phyloP scores from a whole-genome alignment of 2,329 filamentous ascomycete species.

The Paracorniculantispora psalliotae region DNA sequence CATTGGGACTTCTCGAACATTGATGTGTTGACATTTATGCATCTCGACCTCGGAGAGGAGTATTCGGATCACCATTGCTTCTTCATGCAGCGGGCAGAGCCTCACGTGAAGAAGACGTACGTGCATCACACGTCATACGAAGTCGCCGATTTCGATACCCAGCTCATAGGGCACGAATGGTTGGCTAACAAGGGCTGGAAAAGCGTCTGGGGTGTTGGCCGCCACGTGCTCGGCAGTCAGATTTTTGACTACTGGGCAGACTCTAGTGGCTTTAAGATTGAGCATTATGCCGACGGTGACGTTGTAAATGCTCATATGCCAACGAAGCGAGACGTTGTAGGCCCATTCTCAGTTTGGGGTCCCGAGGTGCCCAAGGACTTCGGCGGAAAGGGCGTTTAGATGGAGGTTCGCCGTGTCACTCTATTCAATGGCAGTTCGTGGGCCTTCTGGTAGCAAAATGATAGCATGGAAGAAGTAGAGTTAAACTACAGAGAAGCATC shows the following conservation, averaged over 20 bases:
- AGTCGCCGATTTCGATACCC: conserved; percentile 57
- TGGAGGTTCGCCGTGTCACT: not conserved
- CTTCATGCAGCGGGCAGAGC: conserved; percentile 35
- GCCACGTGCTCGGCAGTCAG: conserved; percentile 55
- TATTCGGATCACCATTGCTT: conserved; percentile 52
- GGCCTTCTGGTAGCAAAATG: not conserved
- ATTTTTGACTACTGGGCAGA: conserved; percentile 63
- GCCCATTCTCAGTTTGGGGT: not conserved
- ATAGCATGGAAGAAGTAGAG: not conserved
- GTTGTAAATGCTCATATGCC: conserved; percentile 41
- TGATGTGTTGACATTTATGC: conserved; percentile 40
- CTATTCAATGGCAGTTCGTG: not conserved
- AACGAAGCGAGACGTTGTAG: not conserved
- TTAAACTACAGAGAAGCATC: not conserved
- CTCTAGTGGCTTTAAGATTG: conserved; percentile 47
- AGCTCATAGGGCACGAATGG: conserved; percentile 56
- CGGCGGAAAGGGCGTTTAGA: not conserved
- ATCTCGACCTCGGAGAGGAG: conserved; percentile 46
- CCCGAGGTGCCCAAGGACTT: not conserved
- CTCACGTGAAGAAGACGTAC: conserved; percentile 12
- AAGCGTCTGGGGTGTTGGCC: conserved; percentile 55
- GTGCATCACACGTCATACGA: conserved; percentile 31
- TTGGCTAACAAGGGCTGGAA: conserved; percentile 47
- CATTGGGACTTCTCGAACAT: conserved; percentile 5
- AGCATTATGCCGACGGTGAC: conserved; percentile 60